Evolutionary conservation across 2,329 filamentous ascomycete genomes (phyloP).

Genomic region (Tolypocladium album): DNA sequence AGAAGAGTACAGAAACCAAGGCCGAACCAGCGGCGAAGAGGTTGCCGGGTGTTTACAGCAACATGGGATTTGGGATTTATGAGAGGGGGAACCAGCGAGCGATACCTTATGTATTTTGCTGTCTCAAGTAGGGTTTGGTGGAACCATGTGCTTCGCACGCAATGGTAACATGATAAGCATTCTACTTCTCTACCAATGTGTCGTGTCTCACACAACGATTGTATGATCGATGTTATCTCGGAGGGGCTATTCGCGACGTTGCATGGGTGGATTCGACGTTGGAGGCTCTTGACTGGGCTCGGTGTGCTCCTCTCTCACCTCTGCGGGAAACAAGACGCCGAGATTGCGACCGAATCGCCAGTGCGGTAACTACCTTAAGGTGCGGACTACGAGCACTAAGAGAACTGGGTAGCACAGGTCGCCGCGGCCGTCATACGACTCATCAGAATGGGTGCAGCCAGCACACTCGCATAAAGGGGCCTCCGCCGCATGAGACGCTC

Average conservation of each 20-base stretch:
- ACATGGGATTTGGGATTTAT: background rate
- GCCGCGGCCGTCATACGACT: background rate
- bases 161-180: background rate
- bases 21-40: background rate
- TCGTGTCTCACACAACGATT: background rate
- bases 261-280: background rate
- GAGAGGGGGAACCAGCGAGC: background rate
- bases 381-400: too few species aligned
- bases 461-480: background rate
- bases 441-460: background rate
- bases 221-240: background rate
- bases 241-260: background rate
- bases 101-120: background rate
- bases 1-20: background rate
- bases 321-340: background rate
- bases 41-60: background rate
- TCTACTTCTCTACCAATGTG: background rate
- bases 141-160: background rate
- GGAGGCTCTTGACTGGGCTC: background rate
- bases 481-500: background rate
- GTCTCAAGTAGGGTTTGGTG: background rate
- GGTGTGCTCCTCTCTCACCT: background rate
- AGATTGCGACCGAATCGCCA: background rate
- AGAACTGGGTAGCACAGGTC: background rate
- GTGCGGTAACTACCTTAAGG: background rate